phyloP scores from a whole-genome alignment of 164 flowering plant species.

The Chimonanthus praecox region DNA sequence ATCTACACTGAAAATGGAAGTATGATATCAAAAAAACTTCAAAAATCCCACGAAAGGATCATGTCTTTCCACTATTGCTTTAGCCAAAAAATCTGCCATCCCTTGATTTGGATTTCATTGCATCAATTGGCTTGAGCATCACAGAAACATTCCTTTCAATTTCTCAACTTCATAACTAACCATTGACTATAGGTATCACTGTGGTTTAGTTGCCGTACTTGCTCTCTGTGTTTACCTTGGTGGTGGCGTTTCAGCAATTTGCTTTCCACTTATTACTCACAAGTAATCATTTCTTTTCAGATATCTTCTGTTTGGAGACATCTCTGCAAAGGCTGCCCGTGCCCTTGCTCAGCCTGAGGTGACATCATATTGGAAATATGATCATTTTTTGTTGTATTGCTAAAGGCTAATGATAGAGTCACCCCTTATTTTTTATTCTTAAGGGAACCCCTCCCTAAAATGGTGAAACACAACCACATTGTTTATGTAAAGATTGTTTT shows the following conservation, averaged over 20 bases:
- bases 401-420: neutral
- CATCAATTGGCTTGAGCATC: no score
- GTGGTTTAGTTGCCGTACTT: neutral
- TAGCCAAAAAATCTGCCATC: no score
- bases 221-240: neutral
- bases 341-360: slow-evolving; percentile 85
- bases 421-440: neutral
- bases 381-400: neutral
- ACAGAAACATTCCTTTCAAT: no score
- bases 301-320: slow-evolving; percentile 84
- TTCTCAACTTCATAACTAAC: no score
- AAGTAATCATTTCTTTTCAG: slow-evolving; percentile 31
- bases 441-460: no score
- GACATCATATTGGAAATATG: neutral
- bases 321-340: slow-evolving; percentile 79
- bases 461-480: neutral
- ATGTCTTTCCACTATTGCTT: no score
- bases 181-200: no score
- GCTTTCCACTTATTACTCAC: neutral
- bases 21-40: no score
- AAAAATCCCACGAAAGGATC: no score
- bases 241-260: slow-evolving; percentile 1
- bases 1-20: no score
- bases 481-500: neutral
- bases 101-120: no score